Evolutionary conservation across 306 rosid species (phyloP).

Genomic region (Pyrus betulifolia): DNA sequence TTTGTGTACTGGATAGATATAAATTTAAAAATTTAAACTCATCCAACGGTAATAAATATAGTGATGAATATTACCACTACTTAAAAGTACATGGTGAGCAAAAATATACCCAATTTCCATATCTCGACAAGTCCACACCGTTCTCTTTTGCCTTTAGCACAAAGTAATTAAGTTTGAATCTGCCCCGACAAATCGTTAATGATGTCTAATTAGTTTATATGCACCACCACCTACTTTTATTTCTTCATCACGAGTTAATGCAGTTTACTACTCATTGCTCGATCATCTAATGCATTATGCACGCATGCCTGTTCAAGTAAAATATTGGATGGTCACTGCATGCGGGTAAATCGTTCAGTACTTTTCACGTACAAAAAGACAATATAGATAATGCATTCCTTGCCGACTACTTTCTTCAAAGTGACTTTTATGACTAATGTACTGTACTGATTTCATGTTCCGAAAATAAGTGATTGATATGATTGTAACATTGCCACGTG

Average conservation of each 20-base stretch:
- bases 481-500: no score
- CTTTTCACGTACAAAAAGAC: not conserved
- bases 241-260: slow-evolving; percentile 22
- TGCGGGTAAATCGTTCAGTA: not conserved
- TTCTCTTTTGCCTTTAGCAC: not conserved
- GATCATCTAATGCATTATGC: not conserved
- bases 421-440: not conserved
- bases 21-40: no score
- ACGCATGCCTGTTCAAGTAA: not conserved
- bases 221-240: slow-evolving; percentile 15
- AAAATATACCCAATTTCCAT: no score
- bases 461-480: not conserved
- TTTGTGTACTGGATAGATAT: no score
- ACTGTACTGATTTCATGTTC: not conserved
- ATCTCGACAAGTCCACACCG: slow-evolving; percentile 1
- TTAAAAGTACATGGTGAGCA: no score
- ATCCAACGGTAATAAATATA: no score
- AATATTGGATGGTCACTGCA: not conserved
- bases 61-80: no score
- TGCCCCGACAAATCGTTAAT: slow-evolving; percentile 27
- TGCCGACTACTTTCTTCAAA: not conserved
- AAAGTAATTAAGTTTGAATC: slow-evolving; percentile 11
- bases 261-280: slow-evolving; percentile 18
- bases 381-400: not conserved
- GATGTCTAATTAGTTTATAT: slow-evolving; percentile 29